Evolutionary conservation across 495 filamentous ascomycete species (phyloP).

Genomic region (Neurospora sp.): DNA sequence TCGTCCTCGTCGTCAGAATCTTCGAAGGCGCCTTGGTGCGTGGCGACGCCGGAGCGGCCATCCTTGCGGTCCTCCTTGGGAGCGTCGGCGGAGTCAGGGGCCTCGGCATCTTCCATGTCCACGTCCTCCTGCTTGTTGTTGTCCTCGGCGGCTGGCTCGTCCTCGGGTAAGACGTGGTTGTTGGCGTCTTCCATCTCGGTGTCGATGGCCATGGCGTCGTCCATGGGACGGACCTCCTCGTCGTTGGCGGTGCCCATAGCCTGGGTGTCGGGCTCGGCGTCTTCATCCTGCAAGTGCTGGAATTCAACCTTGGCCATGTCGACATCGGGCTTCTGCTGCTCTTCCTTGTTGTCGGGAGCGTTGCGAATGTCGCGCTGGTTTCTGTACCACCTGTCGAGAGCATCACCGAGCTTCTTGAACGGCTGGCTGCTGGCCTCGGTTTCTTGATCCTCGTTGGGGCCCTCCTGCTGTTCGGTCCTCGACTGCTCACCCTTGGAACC

Average conservation of each 20-base stretch:
- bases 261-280: constrained; percentile 71
- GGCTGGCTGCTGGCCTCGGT: constrained; percentile 45
- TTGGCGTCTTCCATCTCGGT: constrained; percentile 50
- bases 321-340: constrained; percentile 35
- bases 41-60: constrained; percentile 35
- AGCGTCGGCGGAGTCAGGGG: constrained; percentile 26
- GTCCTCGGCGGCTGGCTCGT: constrained; percentile 45
- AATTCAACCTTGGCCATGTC: constrained; percentile 57
- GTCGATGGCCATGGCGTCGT: constrained; percentile 77
- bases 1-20: constrained; percentile 26
- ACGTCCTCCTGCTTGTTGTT: constrained; percentile 19
- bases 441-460: constrained; percentile 27
- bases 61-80: constrained; percentile 32
- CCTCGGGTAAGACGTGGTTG: constrained; percentile 39
- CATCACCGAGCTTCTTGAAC: constrained; percentile 88
- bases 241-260: constrained; percentile 81
- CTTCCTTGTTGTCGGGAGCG: constrained; percentile 47
- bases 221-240: constrained; percentile 72
- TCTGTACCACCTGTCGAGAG: constrained; percentile 86
- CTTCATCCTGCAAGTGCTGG: constrained; percentile 79
- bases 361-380: constrained; percentile 68
- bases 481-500: constrained; percentile 39
- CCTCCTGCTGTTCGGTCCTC: constrained; percentile 43
- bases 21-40: constrained; percentile 35
- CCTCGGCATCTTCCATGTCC: constrained; percentile 31